Evolutionary conservation across 257 asterid genomes (phyloP).

Genomic region (Nemophila menziesii): DNA sequence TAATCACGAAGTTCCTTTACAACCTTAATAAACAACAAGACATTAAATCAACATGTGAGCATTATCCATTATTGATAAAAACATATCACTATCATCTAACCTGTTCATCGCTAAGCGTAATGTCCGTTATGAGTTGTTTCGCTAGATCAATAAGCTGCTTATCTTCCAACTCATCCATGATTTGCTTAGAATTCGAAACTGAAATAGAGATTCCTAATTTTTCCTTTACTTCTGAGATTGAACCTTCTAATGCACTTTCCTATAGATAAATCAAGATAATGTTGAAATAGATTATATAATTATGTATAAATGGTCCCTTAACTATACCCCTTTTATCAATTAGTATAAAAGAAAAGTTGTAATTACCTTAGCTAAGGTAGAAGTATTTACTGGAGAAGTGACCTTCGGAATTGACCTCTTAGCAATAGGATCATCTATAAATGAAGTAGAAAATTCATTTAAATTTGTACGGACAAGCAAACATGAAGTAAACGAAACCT

Average conservation of each 20-base stretch:
- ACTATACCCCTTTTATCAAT: too few relatives aligned
- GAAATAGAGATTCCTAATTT: conserved; percentile 45
- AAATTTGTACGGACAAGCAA: neutral
- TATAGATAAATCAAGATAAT: conserved; percentile 18
- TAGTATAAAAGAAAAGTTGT: conserved; percentile 1
- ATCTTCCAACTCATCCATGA: conserved; percentile 59
- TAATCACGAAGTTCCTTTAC: conserved; percentile 64
- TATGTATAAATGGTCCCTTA: neutral
- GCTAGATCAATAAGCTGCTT: conserved; percentile 57
- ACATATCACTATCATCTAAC: conserved; percentile 16
- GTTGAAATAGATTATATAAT: neutral
- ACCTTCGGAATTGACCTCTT: conserved; percentile 32
- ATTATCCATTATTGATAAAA: neutral
- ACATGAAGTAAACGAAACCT: neutral
- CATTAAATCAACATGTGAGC: conserved; percentile 13
- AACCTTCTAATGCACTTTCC: conserved; percentile 43
- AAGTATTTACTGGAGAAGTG: conserved; percentile 25
- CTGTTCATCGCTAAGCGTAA: conserved; percentile 36
- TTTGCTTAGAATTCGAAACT: conserved; percentile 25
- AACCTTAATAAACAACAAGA: conserved; percentile 29
- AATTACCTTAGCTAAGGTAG: conserved; percentile 25
- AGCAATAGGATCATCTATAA: conserved; percentile 82
- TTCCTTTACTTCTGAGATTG: conserved; percentile 45
- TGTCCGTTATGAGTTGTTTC: conserved; percentile 37
- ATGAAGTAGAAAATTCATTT: conserved; percentile 16